These are phyloP conservation scores for Pichia sp. DNA, from an alignment of 1,139 yeast genomes.

Conservation along the genomic window DNA sequence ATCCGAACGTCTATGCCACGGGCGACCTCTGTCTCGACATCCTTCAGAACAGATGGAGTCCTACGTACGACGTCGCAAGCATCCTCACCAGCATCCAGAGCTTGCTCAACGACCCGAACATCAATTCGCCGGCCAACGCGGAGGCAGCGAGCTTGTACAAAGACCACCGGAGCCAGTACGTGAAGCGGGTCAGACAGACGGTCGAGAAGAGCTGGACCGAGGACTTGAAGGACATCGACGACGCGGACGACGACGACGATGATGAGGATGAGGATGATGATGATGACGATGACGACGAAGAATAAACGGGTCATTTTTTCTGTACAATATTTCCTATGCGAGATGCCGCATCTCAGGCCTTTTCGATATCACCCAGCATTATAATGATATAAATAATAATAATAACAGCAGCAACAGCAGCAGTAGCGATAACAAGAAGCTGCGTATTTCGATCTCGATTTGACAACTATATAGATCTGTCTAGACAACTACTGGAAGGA, in stretches of 20 bases:
- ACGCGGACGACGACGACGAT: slow-evolving; percentile 56
- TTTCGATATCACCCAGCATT: background rate
- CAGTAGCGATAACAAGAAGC: background rate
- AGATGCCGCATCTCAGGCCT: background rate
- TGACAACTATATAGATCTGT: slow-evolving; percentile 1
- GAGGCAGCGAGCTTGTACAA: slow-evolving; percentile 96
- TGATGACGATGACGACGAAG: slow-evolving; percentile 23
- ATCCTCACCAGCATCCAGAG: slow-evolving; percentile 86
- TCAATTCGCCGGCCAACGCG: slow-evolving; percentile 94
- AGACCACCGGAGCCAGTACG: slow-evolving; percentile 90
- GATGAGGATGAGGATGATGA: slow-evolving; percentile 36
- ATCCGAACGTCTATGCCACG: slow-evolving; percentile 92
- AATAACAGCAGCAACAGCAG: background rate
- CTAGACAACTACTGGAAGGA: background rate
- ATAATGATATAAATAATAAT: background rate
- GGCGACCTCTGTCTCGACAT: slow-evolving; percentile 97
- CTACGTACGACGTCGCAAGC: slow-evolving; percentile 97
- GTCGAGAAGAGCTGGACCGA: slow-evolving; percentile 86
- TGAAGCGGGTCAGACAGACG: slow-evolving; percentile 86
- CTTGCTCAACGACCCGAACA: slow-evolving; percentile 90
- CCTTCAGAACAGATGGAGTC: slow-evolving; percentile 96
- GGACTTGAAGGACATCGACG: slow-evolving; percentile 59
- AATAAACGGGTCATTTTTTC: slow-evolving; percentile 9
- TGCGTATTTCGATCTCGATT: background rate
- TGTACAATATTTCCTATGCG: background rate